Base-by-base conservation (phyloP, 2,329 filamentous ascomycete genomes). In the Beauveria sp. region DNA sequence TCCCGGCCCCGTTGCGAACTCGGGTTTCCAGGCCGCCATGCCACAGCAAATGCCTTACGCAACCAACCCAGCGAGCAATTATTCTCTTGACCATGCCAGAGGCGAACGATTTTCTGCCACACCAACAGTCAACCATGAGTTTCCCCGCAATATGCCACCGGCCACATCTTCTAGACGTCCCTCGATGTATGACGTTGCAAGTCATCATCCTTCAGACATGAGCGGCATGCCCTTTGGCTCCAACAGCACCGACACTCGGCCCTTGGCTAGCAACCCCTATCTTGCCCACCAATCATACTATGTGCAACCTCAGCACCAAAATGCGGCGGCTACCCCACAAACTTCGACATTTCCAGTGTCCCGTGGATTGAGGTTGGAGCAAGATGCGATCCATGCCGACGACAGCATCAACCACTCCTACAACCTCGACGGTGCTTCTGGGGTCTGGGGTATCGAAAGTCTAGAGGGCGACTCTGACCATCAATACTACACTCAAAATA, bases 101-200 rank as follows among this genome's bases (percentile, higher is more conserved):
- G 18, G 62, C 24, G 42, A 62, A 8, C 62, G 64, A n/a, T 67
- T 62, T 58, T 52, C 64, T 7, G 60, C 67, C 8, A 63, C 63
- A 38, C 34, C 34, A 10, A 45, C 64, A 38, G 61, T 69, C 16
- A 63, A 61, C 7, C 63, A 65, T 47, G 67, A 69, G 20, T 69
- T 67, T 42, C 68, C 68, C 10, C 65, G 67, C 51, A 65, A 68
- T 22, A 69, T 69, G 68, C 66, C 66, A 5, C 51, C 63, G n/a
- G 54, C 67, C 8, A 63, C 63, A 45, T 14, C 64, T 12, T 62
- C 64, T 10, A 54, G 65, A 59, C 64, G 66, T 18, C 63, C 63
- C 43, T 68, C 67, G 28, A 55, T 63, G 6, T 67, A 67, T 28
- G 67, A 69, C 6, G 52, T 58, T 14, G 10, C 62, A 62, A 63